phyloP scores from a whole-genome alignment of 768 basidiomycete genomes.

The Agrocybe chaxingu region DNA sequence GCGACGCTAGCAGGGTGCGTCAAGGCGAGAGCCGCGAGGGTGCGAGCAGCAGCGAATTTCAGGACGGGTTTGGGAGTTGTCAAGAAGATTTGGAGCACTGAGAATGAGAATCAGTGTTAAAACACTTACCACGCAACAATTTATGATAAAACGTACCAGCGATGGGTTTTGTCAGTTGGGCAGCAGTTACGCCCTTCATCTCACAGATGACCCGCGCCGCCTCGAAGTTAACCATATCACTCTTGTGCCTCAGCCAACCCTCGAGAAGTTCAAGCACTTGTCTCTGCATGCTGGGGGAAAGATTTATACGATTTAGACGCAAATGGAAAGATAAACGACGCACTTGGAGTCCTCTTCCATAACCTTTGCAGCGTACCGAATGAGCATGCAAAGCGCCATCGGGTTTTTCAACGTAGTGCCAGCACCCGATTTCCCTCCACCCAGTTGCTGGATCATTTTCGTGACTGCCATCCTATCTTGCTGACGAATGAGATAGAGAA shows the following conservation, averaged over 20 bases:
- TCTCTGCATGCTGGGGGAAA: conserved; percentile 66
- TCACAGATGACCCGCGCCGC: conserved; percentile 97
- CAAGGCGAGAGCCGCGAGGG: conserved; percentile 85
- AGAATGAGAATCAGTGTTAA: conserved; percentile 5
- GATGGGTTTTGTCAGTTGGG: conserved; percentile 84
- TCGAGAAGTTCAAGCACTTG: conserved; percentile 94
- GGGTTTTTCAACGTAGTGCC: conserved; percentile 89
- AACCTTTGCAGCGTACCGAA: conserved; percentile 97
- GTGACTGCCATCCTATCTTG: conserved; percentile 99
- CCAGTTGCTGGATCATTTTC: conserved; percentile 98
- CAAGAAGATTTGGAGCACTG: conserved; percentile 93
- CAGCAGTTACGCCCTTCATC: conserved; percentile 77
- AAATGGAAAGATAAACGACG: conserved; percentile 25
- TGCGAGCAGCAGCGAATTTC: conserved; percentile 97
- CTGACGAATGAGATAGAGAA: conserved; percentile 92
- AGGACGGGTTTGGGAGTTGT: conserved; percentile 93
- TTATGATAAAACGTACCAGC: conserved; percentile 56
- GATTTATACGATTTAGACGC: conserved; percentile 3
- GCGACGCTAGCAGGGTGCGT: conserved; percentile 85
- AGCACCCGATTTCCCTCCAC: conserved; percentile 81
- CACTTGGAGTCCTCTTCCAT: conserved; percentile 99
- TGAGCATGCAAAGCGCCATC: conserved; percentile 98
- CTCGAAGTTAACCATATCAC: conserved; percentile 99
- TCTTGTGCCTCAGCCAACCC: conserved; percentile 95
- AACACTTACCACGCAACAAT: neutral